phyloP scores from a whole-genome alignment of 768 basidiomycete genomes.

The Phaeolepiota aurea region DNA sequence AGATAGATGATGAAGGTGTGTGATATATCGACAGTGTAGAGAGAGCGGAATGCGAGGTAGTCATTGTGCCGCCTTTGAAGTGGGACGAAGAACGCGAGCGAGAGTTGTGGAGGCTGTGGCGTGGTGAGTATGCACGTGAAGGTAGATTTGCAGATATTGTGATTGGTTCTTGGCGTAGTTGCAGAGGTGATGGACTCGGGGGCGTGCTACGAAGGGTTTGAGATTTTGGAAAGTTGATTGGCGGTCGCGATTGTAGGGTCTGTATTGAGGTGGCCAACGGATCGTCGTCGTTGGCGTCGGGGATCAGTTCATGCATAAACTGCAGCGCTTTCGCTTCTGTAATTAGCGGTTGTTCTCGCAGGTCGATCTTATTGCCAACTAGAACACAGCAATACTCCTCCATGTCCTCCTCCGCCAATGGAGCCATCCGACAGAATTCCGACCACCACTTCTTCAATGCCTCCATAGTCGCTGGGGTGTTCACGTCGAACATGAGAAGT shows the following conservation, averaged over 20 bases:
- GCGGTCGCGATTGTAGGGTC: neutral
- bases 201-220: neutral
- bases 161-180: constrained; percentile 20
- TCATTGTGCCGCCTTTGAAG: constrained; percentile 41
- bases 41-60: constrained; percentile 45
- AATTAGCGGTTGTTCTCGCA: constrained; percentile 22
- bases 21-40: constrained; percentile 49
- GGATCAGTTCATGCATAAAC: constrained; percentile 34
- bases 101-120: constrained; percentile 25
- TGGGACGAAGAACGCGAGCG: constrained; percentile 38
- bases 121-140: constrained; percentile 15
- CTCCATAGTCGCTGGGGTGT: constrained; percentile 48
- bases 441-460: constrained; percentile 70
- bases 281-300: neutral
- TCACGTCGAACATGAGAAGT: constrained; percentile 76
- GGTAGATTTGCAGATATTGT: constrained; percentile 14
- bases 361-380: constrained; percentile 76
- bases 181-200: neutral
- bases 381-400: constrained; percentile 65
- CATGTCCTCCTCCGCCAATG: constrained; percentile 54
- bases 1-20: constrained; percentile 74
- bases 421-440: constrained; percentile 63
- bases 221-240: neutral
- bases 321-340: constrained; percentile 31
- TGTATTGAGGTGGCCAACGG: neutral